Conservation (phyloP, 164 flowering plant genomes). For the Magnolia officinalis region DNA sequence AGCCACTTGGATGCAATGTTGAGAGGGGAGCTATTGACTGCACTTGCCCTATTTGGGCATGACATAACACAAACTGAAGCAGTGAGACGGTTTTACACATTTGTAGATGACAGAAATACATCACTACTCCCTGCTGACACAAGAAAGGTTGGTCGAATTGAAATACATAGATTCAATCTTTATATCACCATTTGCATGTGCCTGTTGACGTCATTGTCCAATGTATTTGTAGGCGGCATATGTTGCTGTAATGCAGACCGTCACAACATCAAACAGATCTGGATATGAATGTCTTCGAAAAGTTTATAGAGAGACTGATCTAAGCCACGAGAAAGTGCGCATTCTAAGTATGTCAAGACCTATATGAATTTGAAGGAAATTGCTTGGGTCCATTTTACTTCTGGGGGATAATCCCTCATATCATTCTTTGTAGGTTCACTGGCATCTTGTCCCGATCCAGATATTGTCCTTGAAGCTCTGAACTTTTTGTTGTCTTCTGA, state of each 20-base stretch:
- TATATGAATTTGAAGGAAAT: conserved; percentile 10
- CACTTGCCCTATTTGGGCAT: conserved; percentile 74
- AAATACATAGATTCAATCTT: not conserved
- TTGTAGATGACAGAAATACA: conserved; percentile 69
- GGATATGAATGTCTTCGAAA: conserved; percentile 73
- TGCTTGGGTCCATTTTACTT: not conserved
- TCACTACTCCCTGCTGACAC: conserved; percentile 71
- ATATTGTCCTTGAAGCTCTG: conserved; percentile 68
- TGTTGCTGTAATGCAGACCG: conserved; percentile 74
- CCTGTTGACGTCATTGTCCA: not conserved
- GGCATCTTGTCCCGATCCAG: conserved; percentile 69
- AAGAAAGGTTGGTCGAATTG: not conserved
- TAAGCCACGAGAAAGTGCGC: conserved; percentile 86
- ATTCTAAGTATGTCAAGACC: conserved; percentile 46
- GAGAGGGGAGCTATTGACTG: conserved; percentile 87
- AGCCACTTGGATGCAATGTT: conserved; percentile 90
- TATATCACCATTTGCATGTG: not conserved
- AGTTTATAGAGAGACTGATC: conserved; percentile 79
- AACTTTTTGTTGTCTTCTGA: conserved; percentile 76
- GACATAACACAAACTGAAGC: conserved; percentile 67
- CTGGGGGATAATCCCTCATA: not conserved
- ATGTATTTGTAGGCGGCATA: conserved; percentile 55
- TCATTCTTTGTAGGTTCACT: conserved; percentile 32
- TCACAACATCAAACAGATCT: conserved; percentile 54
- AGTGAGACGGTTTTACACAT: conserved; percentile 62